Conservation (phyloP, 164 flowering plant species). For the Tinospora cordifolia region DNA sequence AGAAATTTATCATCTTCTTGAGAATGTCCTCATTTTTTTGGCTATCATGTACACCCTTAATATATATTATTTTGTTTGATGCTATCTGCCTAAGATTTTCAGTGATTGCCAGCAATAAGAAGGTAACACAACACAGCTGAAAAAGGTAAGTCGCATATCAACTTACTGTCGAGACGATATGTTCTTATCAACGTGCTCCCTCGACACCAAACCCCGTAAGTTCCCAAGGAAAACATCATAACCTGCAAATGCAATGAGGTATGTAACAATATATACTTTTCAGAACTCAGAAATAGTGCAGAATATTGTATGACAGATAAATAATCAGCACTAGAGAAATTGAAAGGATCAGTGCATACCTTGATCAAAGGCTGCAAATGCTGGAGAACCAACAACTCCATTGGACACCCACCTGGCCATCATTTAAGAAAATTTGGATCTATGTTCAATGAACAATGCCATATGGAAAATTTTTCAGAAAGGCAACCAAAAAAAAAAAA, state of each 20-base stretch:
- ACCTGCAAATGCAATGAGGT: constrained; percentile 38
- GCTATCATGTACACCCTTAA: not conserved
- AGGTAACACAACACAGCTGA: not conserved
- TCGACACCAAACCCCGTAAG: constrained; percentile 89
- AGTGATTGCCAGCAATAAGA: not conserved
- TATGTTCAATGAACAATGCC: not conserved
- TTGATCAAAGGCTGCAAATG: constrained; percentile 98
- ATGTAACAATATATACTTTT: not conserved
- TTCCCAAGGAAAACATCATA: constrained; percentile 98
- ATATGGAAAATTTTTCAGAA: not conserved
- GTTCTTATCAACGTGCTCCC: constrained; percentile 82
- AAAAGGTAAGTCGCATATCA: constrained; percentile 1
- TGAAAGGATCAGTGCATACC: constrained; percentile 32
- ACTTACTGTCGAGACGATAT: constrained; percentile 81
- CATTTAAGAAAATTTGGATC: constrained; percentile 9
- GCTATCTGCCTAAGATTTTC: too few species aligned
- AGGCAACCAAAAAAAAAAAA: not conserved
- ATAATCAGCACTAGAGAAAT: not conserved
- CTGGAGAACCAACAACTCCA: constrained; percentile 99
- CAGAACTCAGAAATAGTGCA: not conserved
- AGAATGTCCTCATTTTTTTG: too few species aligned
- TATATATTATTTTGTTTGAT: too few species aligned
- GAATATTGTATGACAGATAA: not conserved
- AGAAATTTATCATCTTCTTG: too few species aligned
- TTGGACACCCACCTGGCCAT: constrained; percentile 92